These are phyloP conservation scores for Dipteronia dyeriana DNA, from an alignment of 345 rosid species.

Conservation along the genomic window DNA sequence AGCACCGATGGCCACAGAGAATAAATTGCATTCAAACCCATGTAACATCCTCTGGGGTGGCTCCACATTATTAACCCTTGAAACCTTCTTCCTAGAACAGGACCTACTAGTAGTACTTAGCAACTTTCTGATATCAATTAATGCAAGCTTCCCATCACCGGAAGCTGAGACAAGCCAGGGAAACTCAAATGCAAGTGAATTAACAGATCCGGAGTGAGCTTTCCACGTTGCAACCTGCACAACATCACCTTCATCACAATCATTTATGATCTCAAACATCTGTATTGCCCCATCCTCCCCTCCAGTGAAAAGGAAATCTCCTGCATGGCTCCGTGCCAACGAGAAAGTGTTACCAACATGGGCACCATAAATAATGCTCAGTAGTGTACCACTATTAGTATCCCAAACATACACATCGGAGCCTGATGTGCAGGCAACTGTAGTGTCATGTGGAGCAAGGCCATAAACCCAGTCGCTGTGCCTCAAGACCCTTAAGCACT, in stretches of 20 bases:
- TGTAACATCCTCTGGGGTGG: conserved; percentile 95
- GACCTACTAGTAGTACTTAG: conserved; percentile 47
- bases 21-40: conserved; percentile 69
- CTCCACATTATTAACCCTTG: conserved; percentile 48
- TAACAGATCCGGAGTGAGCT: conserved; percentile 80
- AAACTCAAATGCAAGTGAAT: conserved; percentile 86
- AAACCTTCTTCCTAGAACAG: conserved; percentile 36
- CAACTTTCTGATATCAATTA: conserved; percentile 80
- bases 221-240: conserved; percentile 73
- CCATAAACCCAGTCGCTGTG: conserved; percentile 95
- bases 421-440: conserved; percentile 65
- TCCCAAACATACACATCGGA: conserved; percentile 90
- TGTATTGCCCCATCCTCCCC: conserved; percentile 92
- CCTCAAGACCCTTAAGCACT: conserved; percentile 66
- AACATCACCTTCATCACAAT: conserved; percentile 20
- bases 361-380: conserved; percentile 53
- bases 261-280: conserved; percentile 69
- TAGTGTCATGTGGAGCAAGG: conserved; percentile 69
- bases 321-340: conserved; percentile 76
- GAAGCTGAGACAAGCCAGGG: conserved; percentile 99
- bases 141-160: conserved; percentile 75
- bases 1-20: conserved; percentile 77
- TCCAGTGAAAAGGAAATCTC: conserved; percentile 84
- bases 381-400: conserved; percentile 46
- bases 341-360: conserved; percentile 70